Base-by-base conservation (phyloP, 2,329 filamentous ascomycete species). In the Cladosporium oxysporum region DNA sequence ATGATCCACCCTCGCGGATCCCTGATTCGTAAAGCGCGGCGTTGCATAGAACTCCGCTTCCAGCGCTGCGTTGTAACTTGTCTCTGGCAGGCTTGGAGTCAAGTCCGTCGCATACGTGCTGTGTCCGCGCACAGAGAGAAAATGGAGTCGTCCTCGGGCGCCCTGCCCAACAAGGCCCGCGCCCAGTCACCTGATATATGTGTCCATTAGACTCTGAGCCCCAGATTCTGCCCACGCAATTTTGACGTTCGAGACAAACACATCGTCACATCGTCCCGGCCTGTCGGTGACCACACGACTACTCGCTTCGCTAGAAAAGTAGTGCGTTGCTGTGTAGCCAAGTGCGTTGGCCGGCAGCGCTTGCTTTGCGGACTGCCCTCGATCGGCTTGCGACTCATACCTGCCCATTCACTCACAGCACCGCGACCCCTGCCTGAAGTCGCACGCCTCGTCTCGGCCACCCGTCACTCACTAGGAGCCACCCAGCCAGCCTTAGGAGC, bases 151-250 rank as follows among this genome's bases (percentile, higher is more conserved):
- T 58, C 55, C 23, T 35, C 53, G n/a, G 55, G 55, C 55, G 33
- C 31, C 55, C 33, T 26, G 52, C 26, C 49, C 49, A 26, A 52
- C 52, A 16, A 41, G 55, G 55, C 55, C 55, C 55, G 55, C 55
- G 21, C 33, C 31, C 55, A 41, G 55, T 58, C 55, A 58, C 55
- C 55, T 58, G 59, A 62, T 62, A 50, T 62, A 33, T 62, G 44
- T 62, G 31, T 26, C 61, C 61, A 10, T 44, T 62, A 62, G 61
- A 31, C 35, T 62, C 50, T 53, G 33, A 12, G 49, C 50, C 61
- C 61, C 61, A 63, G 61, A 63, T 63, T 63, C 50, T 33, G 37
- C 61, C 61, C 61, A 63, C 61, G 61, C 61, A 63, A 63, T 63
- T 63, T 63, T 63, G 61, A 63, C 61, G 61, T 55, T 53, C 21